Evolutionary conservation across 2,329 filamentous ascomycete species (phyloP), one percentile per base, ranked within the genome.

Genomic region (Botryosphaeria dothidea): DNA sequence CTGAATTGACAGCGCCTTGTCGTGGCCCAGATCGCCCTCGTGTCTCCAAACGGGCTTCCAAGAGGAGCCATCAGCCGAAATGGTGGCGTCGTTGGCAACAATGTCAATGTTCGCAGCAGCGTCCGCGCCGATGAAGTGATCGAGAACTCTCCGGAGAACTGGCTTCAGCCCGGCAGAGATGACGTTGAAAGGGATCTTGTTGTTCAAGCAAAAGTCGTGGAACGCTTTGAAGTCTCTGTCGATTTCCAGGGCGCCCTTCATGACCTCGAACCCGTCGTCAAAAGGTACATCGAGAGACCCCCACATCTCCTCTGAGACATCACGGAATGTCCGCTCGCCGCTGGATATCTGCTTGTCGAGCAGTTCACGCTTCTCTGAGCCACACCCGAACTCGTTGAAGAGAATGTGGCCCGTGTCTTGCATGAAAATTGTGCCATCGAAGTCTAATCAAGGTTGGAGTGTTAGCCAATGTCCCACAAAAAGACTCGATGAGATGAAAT

Each of bases 261-360:
- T 88, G 31, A 89, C 80, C 63, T 85, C 80, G 77, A 90, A 90
- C 15, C 88, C 88, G 67, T 90, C 85, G 25, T 89, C 88, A 71
- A 90, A 90, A 1, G 88, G 87, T 0, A 90, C 83, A 67, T 86
- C 82, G 8, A 91, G 78, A 0, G 87, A 90, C 7, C 84, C 85
- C 86, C 88, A 90, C 85, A 90, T 89, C 74, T 90, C 88, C 68
- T 90, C 88, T 0, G 87, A 90, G n/a, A 88, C 87, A 3, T 90
- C 88, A 58, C 87, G 82, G 80, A 90, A 90, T 0, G 86, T 87
- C 15, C 88, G 84, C 73, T 88, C 85, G 72, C 88, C 88, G 3
- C 77, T 81, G 70, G 88, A 86, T 75, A 90, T 88, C 70, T 90
- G 86, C 66, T 84, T 79, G 66, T 90, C 88, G 58, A 90, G 83